A percentile compares a stretch with the other conserved stretches of the same genome.
phyloP scores from a whole-genome alignment of 2,329 filamentous ascomycete species.

The Botrytis squamosa region DNA sequence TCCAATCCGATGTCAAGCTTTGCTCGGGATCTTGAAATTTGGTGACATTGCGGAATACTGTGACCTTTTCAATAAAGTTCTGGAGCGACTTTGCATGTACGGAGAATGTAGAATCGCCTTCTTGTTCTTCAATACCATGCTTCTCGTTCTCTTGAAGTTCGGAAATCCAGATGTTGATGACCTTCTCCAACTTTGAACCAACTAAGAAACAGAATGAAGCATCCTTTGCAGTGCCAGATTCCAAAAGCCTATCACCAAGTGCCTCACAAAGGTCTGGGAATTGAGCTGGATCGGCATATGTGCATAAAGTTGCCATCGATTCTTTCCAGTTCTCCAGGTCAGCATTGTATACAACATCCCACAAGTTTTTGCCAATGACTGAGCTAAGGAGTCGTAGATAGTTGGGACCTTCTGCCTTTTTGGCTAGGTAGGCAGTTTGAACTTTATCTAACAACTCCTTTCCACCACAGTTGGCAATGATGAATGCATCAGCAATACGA shows the following conservation, averaged over 20 bases:
- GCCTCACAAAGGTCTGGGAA: conserved; percentile 95
- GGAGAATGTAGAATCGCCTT: conserved; percentile 80
- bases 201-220: conserved; percentile 96
- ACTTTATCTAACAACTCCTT: conserved; percentile 93
- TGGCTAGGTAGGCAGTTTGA: conserved; percentile 84
- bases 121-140: conserved; percentile 65
- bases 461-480: conserved; percentile 95
- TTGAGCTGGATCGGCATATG: conserved; percentile 85
- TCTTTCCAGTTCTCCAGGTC: conserved; percentile 95
- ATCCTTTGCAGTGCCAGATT: conserved; percentile 76
- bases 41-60: conserved; percentile 89
- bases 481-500: conserved; percentile 91
- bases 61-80: conserved; percentile 97
- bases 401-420: conserved; percentile 79
- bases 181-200: conserved; percentile 95
- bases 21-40: conserved; percentile 83
- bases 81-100: conserved; percentile 87
- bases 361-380: conserved; percentile 93
- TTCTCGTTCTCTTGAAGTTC: conserved; percentile 85
- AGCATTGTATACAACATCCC: conserved; percentile 97
- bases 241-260: conserved; percentile 85
- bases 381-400: conserved; percentile 89
- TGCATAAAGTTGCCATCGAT: conserved; percentile 92
- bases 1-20: conserved; percentile 75
- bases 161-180: conserved; percentile 88